A percentile compares a stretch with the other conserved stretches of the same genome.
phyloP scores from a whole-genome alignment of 257 asterid species.

The Scutellaria baicalensis region DNA sequence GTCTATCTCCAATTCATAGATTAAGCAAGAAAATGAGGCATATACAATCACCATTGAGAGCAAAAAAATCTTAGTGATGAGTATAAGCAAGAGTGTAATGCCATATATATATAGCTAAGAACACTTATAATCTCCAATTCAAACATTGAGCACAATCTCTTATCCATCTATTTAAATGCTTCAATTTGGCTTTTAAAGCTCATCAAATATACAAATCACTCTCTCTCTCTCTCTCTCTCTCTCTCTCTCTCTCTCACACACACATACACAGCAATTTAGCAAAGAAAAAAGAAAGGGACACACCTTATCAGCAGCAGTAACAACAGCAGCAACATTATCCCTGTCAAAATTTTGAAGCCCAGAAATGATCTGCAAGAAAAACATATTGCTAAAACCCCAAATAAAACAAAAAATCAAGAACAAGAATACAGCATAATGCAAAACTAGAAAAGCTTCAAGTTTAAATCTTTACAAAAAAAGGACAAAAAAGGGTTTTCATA shows the following conservation, averaged over 20 bases:
- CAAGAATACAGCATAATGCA: neutral
- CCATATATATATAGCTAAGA: no score
- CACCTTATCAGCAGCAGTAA: conserved; percentile 95
- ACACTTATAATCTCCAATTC: neutral
- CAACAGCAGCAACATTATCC: conserved; percentile 79
- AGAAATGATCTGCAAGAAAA: conserved; percentile 58
- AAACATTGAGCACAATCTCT: neutral
- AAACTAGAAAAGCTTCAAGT: neutral
- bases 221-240: no score
- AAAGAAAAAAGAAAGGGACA: neutral
- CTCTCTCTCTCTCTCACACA: no score
- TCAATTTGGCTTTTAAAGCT: neutral
- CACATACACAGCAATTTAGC: neutral
- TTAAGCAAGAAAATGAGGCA: neutral
- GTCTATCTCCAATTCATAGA: neutral
- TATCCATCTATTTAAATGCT: neutral
- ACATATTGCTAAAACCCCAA: neutral
- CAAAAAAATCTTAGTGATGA: neutral
- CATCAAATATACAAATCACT: neutral
- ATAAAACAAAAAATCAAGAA: neutral
- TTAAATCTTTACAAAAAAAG: neutral
- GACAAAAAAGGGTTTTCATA: neutral
- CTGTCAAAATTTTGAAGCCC: conserved; percentile 78
- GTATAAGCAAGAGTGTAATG: neutral
- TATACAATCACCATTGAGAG: neutral